Evolutionary conservation across 768 basidiomycete species (phyloP), one percentile per base, ranked within the genome.

Genomic region (Mycena kentingensis): DNA sequence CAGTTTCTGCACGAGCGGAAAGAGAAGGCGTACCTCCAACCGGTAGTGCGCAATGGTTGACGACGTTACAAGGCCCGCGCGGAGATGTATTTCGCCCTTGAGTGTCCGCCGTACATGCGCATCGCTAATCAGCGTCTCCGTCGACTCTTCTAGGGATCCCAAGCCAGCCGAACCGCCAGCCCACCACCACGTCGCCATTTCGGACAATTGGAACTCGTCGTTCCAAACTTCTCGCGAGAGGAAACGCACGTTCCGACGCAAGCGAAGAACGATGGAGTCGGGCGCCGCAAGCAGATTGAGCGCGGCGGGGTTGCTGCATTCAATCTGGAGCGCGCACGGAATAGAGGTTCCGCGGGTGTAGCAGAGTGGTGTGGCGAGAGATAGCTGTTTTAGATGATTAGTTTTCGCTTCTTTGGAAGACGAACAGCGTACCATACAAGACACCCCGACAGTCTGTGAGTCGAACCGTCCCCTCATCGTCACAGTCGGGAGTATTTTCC

Each of bases 341-440:
- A 79, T 73, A 7, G 67, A 59, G 1, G 74, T 68, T 18, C 75
- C 72, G 56, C 76, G 63, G 16, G 74, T 72, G 62, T 76, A 77
- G 47, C 60, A 67, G 13, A 79, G 63, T 75, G 75, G 75, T 51
- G 69, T 74, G 15, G 73, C 70, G 27, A 77, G 60, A 25, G 63
- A 74, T 25, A 77, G 57, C 73, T 77, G 35, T 3, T n/a, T 36
- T 45, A 25, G 46, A 50, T 45, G 18, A 42, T 38, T 25, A 21
- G 46, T 25, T 18, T 29, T 45, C n/a, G 21, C n/a, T n/a, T n/a
- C n/a, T n/a, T 54, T 25, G 38, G 34, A 45, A 16, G 16, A 22
- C 22, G 37, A 29, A 54, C 26, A 49, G 41, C 73, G 52, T 58
- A 76, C 76, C 11, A 55, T 64, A 56, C 70, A 74, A 37, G 59